Evolutionary conservation across 1,139 yeast species (phyloP), one percentile per base, ranked within the genome.

Genomic region (Geotrichum carabidarum): DNA sequence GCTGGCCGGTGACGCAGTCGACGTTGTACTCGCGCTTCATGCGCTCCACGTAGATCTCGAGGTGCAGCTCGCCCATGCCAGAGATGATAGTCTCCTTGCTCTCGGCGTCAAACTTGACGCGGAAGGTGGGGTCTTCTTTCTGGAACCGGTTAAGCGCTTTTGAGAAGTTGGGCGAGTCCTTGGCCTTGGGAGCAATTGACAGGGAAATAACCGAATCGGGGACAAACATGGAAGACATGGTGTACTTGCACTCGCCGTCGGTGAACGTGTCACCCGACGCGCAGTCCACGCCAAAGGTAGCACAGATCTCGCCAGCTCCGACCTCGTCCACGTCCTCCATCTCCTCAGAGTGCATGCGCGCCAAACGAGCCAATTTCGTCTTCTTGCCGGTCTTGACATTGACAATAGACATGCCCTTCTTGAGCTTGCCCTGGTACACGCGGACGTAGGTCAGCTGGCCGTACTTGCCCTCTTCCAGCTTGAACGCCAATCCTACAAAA

Each of bases 251-350:
- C 38, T 59, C 64, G 50, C 95, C 91, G 65, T 86, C 94, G 52
- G 95, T 86, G 72, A 93, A 93, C 8, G 98, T 90, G 70, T 93
- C 99, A 68, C 99, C 99, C 8, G 99, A 94, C n/a, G 98, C 86
- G 79, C 99, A 93, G 72, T 94, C 99, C 64, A 93, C 86, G 73
- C 99, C 99, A 67, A 94, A 93, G 59, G 99, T 93, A 54, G 99
- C 99, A 76, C 99, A 94, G 65, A 93, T 93, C 75, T 93, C 99
- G 71, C 99, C 99, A 44, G 99, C 93, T 31, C 95, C 94, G 66
- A 89, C 87, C 74, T 90, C 97, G 53, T 84, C 88, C 51, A 90
- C 94, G 70, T 93, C 99, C 75, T 91, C 97, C 97, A 91, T 89
- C 71, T 93, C 99, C 62, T 91, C 89, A 49, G 98, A 89, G 75